A percentile compares a stretch with the other conserved stretches of the same genome.
These are phyloP conservation scores for Trichoderma koningii DNA, from an alignment of 2,329 filamentous ascomycete genomes.

Conservation along the genomic window DNA sequence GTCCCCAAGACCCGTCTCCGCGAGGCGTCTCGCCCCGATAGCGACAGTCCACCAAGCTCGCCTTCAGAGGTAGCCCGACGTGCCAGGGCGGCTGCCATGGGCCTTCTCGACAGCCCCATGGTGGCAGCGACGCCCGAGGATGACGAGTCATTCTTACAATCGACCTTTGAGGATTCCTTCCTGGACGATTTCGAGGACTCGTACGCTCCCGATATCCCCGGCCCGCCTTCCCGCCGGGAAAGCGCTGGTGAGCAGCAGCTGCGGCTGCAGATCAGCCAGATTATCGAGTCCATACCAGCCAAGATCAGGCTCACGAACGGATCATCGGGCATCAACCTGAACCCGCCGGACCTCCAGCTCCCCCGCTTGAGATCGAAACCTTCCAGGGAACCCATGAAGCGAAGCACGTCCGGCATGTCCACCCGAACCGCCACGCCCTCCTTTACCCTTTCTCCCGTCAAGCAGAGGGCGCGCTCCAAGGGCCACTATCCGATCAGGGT, in stretches of 20 bases:
- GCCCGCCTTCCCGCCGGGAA: constrained; percentile 35
- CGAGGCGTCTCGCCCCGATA: constrained; percentile 41
- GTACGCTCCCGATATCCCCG: constrained; percentile 37
- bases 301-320: constrained; percentile 72
- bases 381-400: constrained; percentile 47
- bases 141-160: constrained; percentile 45
- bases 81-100: constrained; percentile 37
- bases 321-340: constrained; percentile 51
- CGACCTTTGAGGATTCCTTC: constrained; percentile 48
- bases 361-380: constrained; percentile 50
- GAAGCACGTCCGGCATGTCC: constrained; percentile 55
- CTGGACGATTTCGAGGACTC: constrained; percentile 52
- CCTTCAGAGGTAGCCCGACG: constrained; percentile 41
- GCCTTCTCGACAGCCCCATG: constrained; percentile 51
- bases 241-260: constrained; percentile 65
- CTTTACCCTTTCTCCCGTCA: constrained; percentile 68
- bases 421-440: constrained; percentile 65
- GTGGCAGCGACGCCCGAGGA: constrained; percentile 46
- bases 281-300: constrained; percentile 75
- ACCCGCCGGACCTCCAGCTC: constrained; percentile 59
- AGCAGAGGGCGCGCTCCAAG: constrained; percentile 51
- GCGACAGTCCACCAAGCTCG: constrained; percentile 53
- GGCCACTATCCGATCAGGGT: constrained; percentile 78
- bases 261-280: constrained; percentile 76
- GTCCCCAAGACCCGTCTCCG: constrained; percentile 37